Evolutionary conservation across 192 early-diverging fungal genomes (phyloP), one percentile per base, ranked within the genome.

Genomic region (Entomortierella beljakovae): DNA sequence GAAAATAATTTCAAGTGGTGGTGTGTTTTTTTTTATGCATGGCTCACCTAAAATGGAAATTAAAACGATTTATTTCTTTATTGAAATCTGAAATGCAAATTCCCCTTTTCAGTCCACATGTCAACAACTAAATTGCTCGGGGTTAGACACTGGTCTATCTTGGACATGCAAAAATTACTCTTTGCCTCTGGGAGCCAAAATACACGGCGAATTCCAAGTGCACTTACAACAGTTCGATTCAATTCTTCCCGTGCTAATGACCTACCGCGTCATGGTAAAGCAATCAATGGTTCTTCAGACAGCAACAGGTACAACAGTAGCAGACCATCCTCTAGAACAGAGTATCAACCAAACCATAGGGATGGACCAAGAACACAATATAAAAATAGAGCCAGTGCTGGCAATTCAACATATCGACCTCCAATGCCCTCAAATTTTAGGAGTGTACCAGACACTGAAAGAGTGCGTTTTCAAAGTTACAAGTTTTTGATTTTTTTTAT

Each of bases 391-490:
- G 15, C 9, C 23, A 53, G 18, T 25, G 5, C 3, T 28, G 15
- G 51, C 8, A 25, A 29, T 16, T 29, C 22, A 26, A 26, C 6
- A 13, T 15, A 3, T 26, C 2, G 6, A 28, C 28, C 38, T 1
- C 40, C 38, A 26, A 52, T 64, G 34, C 61, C 61, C 9, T 18
- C 6, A 3, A 48, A 34, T 23, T 74, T 74, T 61, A 37, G 63
- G 51, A 40, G 48, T 1, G 38, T 65, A 11, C 56, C 71, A 10
- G 63, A 65, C 13, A 74, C 57, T 23, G 71, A 74, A 31, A 66
- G 71, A 64, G 71, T 61, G 66, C 35, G 23, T 69, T 1, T 26
- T 34, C 29, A 5, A n/a, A 52, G 18, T 8, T 25, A 16, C 15
- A 9, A 18, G 6, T n/a, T 40, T 42, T 23, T 10, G 5, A 11